phyloP scores from a whole-genome alignment of 345 rosid species.

The Limnanthes douglasii region DNA sequence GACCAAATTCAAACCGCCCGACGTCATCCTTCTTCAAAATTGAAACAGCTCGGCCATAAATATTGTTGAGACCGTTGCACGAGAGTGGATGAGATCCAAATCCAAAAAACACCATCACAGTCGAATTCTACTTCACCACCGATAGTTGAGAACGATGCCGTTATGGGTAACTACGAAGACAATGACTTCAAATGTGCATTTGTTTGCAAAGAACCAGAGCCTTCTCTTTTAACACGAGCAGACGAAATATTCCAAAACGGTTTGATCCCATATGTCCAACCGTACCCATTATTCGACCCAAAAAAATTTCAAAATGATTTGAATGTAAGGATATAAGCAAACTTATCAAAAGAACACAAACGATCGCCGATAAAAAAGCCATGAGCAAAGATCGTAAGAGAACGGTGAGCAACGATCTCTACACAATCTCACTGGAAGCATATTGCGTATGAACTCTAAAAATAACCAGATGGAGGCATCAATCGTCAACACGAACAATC shows the following conservation, averaged over 20 bases:
- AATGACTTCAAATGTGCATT: conserved; percentile 35
- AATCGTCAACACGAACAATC: conserved; percentile 6
- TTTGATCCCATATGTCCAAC: conserved; percentile 41
- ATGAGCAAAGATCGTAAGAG: conserved; percentile 35
- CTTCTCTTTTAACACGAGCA: conserved; percentile 26
- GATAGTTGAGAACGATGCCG: no score
- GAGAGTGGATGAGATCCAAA: conserved; percentile 30
- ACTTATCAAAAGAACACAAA: conserved; percentile 7
- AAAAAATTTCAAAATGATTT: conserved; percentile 2
- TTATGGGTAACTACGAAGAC: conserved; percentile 1
- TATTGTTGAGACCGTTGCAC: conserved; percentile 27
- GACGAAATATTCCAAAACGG: conserved; percentile 57
- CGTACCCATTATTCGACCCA: conserved; percentile 24
- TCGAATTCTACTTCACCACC: no score
- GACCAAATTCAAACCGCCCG: no score
- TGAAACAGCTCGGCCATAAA: conserved; percentile 20
- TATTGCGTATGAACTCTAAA: conserved; percentile 73
- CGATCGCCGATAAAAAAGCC: conserved; percentile 30
- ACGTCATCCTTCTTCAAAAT: no score
- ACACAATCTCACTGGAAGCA: conserved; percentile 24
- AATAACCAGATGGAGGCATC: background rate
- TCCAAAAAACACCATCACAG: conserved; percentile 8
- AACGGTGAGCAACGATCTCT: conserved; percentile 27
- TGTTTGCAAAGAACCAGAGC: conserved; percentile 11
- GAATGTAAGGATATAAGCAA: conserved; percentile 14